Percentiles rank a stretch among this genome's conserved stretches.
Evolutionary conservation across 192 early-diverging fungal species (phyloP).

Genomic region (Rhizophagus clarus): DNA sequence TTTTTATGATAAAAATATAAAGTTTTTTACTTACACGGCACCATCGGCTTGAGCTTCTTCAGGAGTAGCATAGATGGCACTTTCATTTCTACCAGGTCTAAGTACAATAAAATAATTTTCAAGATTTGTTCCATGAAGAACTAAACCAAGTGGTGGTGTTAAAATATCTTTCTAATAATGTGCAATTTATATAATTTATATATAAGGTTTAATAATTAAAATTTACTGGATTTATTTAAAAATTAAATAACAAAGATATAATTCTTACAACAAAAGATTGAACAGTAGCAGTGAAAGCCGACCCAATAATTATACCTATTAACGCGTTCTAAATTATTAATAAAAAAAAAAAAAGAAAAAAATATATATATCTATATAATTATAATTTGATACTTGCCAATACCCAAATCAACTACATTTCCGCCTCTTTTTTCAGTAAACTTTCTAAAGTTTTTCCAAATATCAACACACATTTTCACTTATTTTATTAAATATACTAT

Average conservation of each 20-base stretch:
- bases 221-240: background rate
- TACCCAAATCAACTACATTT: constrained; percentile 30
- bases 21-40: constrained; percentile 36
- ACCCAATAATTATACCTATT: constrained; percentile 48
- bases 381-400: background rate
- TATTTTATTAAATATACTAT: too few relatives aligned
- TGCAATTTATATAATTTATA: background rate
- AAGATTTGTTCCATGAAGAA: constrained; percentile 45
- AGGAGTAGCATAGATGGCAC: constrained; percentile 29
- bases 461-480: background rate
- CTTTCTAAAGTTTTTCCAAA: background rate
- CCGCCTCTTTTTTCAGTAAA: constrained; percentile 24
- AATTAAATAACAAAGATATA: background rate
- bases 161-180: constrained; percentile 38
- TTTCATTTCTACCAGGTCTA: constrained; percentile 16
- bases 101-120: constrained; percentile 50
- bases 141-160: constrained; percentile 45
- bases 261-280: constrained; percentile 39
- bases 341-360: too few relatives aligned
- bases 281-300: constrained; percentile 42
- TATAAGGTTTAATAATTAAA: background rate
- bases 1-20: too few relatives aligned
- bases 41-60: constrained; percentile 43
- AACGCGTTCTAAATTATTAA: too few relatives aligned
- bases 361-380: background rate